Conservation (phyloP, 345 rosid species). For the Rhodamnia argentea region DNA sequence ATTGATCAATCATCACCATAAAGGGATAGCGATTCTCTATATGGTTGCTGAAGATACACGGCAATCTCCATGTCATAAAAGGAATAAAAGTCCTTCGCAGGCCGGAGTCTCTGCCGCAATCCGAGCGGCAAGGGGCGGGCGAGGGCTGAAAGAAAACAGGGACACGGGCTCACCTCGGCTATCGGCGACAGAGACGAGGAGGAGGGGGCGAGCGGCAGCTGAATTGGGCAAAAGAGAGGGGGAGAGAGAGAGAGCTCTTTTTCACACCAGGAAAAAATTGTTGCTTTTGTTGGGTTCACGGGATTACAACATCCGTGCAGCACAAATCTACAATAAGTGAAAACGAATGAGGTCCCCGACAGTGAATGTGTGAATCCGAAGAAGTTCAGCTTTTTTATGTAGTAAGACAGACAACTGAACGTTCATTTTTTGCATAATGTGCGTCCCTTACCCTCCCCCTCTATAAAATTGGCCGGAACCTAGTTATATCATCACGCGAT, state of each 20-base stretch:
- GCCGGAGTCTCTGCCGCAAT: neutral
- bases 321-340: neutral
- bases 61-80: neutral
- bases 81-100: neutral
- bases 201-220: neutral
- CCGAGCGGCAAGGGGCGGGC: neutral
- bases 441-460: neutral
- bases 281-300: neutral
- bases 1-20: neutral
- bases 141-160: neutral
- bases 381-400: neutral
- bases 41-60: too few species aligned
- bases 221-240: neutral
- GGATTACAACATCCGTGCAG: neutral
- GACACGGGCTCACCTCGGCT: neutral
- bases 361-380: neutral
- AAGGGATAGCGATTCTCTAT: neutral
- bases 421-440: neutral
- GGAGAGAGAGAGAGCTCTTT: neutral
- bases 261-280: neutral
- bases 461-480: neutral
- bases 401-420: neutral
- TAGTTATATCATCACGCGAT: neutral
- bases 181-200: neutral
- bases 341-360: neutral